Conservation (phyloP, 768 basidiomycete species). For the Suillus occidentalis region DNA sequence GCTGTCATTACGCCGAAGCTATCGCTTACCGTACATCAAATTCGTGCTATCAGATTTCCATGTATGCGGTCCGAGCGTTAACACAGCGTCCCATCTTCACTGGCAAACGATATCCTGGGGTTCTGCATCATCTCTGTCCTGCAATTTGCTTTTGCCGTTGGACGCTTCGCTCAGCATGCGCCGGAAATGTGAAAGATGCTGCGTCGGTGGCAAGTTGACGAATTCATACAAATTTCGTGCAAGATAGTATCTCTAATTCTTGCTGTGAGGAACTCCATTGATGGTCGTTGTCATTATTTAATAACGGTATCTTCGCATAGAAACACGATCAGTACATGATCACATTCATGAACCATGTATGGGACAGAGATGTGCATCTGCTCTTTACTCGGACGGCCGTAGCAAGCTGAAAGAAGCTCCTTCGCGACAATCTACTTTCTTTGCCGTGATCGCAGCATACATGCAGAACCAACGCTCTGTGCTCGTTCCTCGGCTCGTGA, state of each 20-base stretch:
- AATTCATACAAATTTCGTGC: conserved; percentile 17
- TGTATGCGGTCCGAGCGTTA: conserved; percentile 14
- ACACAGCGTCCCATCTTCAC: conserved; percentile 5
- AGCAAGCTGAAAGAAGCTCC: neutral
- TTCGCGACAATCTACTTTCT: conserved; percentile 3
- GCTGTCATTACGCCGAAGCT: neutral
- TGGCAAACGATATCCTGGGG: conserved; percentile 13
- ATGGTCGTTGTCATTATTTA: neutral
- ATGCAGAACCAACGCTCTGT: conserved; percentile 19
- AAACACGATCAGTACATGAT: conserved; percentile 16
- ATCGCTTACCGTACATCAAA: conserved; percentile 4
- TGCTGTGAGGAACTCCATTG: conserved; percentile 18
- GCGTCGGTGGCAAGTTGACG: conserved; percentile 11
- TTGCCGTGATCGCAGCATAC: conserved; percentile 17
- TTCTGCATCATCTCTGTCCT: conserved; percentile 13
- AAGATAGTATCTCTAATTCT: conserved; percentile 16
- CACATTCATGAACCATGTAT: conserved; percentile 15
- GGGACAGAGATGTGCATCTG: no score
- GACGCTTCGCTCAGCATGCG: conserved; percentile 16
- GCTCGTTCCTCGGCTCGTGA: conserved; percentile 12
- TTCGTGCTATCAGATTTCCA: conserved; percentile 17
- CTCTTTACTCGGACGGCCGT: neutral
- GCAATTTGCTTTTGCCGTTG: conserved; percentile 18
- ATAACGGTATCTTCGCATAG: conserved; percentile 6
- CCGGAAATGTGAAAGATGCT: conserved; percentile 9